A percentile compares a stretch with the other conserved stretches of the same genome.
These are phyloP conservation scores for Viridothelium virens DNA, from an alignment of 495 filamentous ascomycete species.

Conservation along the genomic window DNA sequence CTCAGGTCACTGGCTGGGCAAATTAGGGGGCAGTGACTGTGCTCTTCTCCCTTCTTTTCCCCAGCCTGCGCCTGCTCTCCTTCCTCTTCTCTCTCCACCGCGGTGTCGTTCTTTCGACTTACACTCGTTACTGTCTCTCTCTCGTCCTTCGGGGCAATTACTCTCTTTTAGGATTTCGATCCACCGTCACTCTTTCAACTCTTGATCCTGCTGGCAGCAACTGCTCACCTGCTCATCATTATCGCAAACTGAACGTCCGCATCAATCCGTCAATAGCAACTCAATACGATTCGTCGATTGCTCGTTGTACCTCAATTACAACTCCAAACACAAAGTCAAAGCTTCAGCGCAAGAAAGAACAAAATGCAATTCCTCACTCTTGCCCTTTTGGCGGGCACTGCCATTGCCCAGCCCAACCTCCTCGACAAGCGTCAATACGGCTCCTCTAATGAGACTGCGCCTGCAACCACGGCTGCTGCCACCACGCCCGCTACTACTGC, in stretches of 20 bases:
- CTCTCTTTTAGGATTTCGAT: slow-evolving; percentile 9
- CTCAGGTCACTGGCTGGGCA: slow-evolving; percentile 5
- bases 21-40: slow-evolving; percentile 10
- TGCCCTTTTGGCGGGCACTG: slow-evolving; percentile 5
- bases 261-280: slow-evolving; percentile 7
- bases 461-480: slow-evolving; percentile 17
- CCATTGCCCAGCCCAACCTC: slow-evolving; percentile 7
- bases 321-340: neutral
- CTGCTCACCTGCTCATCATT: slow-evolving; percentile 1
- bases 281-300: neutral
- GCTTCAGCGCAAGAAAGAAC: neutral
- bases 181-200: slow-evolving; percentile 4
- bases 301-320: neutral
- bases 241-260: slow-evolving; percentile 2
- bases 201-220: slow-evolving; percentile 11
- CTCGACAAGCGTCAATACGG: slow-evolving; percentile 8
- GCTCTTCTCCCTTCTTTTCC: neutral
- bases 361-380: slow-evolving; percentile 1
- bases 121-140: slow-evolving; percentile 9
- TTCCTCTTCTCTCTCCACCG: neutral
- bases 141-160: slow-evolving; percentile 10
- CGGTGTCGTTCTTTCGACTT: neutral
- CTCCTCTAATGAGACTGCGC: slow-evolving; percentile 14
- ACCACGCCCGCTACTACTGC: slow-evolving; percentile 15
- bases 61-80: neutral